Percentiles rank a stretch among this genome's conserved stretches.
These are phyloP conservation scores for Talaromyces atroroseus DNA, from an alignment of 2,329 filamentous ascomycete species.

Conservation along the genomic window DNA sequence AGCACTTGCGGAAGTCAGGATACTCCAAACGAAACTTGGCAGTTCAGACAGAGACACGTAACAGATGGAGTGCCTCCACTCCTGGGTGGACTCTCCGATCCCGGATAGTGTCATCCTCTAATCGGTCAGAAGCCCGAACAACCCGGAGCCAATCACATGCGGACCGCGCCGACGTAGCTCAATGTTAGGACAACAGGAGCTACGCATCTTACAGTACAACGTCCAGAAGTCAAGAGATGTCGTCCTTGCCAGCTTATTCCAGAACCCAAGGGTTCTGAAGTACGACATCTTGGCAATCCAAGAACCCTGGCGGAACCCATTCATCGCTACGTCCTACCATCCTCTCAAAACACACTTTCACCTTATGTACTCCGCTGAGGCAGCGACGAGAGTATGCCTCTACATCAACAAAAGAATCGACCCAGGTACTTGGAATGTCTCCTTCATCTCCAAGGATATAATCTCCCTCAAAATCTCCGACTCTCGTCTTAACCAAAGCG, in stretches of 20 bases:
- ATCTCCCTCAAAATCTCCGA: neutral
- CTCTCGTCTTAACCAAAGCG: neutral
- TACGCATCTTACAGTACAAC: neutral
- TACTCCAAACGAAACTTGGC: too few species aligned
- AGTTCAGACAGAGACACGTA: too few species aligned
- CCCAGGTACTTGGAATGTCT: neutral
- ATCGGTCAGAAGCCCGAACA: neutral
- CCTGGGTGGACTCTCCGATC: too few species aligned
- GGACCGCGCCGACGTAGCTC: neutral
- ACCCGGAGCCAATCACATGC: neutral
- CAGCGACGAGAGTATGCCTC: too few species aligned
- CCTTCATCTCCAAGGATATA: neutral
- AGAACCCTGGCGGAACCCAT: conserved; percentile 1
- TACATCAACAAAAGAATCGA: neutral
- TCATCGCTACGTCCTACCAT: neutral
- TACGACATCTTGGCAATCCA: conserved; percentile 1
- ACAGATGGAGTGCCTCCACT: too few species aligned
- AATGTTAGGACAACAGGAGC: neutral
- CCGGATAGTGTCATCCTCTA: too few species aligned
- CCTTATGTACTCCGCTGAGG: neutral
- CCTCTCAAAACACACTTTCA: neutral
- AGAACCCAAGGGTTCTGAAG: neutral
- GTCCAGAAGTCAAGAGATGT: neutral
- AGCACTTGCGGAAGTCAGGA: too few species aligned
- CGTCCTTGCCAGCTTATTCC: neutral